A percentile compares a stretch with the other conserved stretches of the same genome.
These are phyloP conservation scores for Rasamsonia emersonii DNA, from an alignment of 2,329 filamentous ascomycete genomes.

Conservation along the genomic window DNA sequence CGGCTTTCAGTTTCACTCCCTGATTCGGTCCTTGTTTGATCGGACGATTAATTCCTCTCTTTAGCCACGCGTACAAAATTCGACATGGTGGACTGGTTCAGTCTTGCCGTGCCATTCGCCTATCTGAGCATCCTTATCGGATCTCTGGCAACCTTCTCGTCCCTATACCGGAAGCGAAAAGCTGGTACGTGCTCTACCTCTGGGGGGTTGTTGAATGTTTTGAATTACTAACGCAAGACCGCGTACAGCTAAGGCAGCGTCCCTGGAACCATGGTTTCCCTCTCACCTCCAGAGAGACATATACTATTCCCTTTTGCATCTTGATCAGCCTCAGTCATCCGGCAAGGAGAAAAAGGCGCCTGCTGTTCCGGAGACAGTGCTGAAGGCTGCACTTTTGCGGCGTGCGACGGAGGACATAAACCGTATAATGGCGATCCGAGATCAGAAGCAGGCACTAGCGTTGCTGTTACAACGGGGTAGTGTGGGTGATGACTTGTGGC, in stretches of 20 bases:
- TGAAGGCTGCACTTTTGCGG: slow-evolving; percentile 80
- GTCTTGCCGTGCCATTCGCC: slow-evolving; percentile 76
- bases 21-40: slow-evolving; percentile 1
- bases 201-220: slow-evolving; percentile 5
- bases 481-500: slow-evolving; percentile 92
- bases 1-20: background rate
- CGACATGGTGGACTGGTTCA: slow-evolving; percentile 64
- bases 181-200: slow-evolving; percentile 65
- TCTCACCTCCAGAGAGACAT: slow-evolving; percentile 86
- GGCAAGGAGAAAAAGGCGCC: slow-evolving; percentile 58
- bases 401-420: slow-evolving; percentile 89
- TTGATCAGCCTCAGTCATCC: slow-evolving; percentile 44
- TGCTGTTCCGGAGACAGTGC: slow-evolving; percentile 68
- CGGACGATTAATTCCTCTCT: background rate
- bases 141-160: slow-evolving; percentile 85
- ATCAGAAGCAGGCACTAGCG: slow-evolving; percentile 78
- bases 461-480: slow-evolving; percentile 79
- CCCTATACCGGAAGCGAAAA: slow-evolving; percentile 87
- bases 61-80: slow-evolving; percentile 19
- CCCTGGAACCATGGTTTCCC: slow-evolving; percentile 89
- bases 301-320: slow-evolving; percentile 84
- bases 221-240: slow-evolving; percentile 13
- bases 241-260: slow-evolving; percentile 61
- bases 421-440: slow-evolving; percentile 80
- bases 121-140: slow-evolving; percentile 83